phyloP scores from a whole-genome alignment of 1,284 basidiomycete species.

The Cutaneotrichosporon mucoides region DNA sequence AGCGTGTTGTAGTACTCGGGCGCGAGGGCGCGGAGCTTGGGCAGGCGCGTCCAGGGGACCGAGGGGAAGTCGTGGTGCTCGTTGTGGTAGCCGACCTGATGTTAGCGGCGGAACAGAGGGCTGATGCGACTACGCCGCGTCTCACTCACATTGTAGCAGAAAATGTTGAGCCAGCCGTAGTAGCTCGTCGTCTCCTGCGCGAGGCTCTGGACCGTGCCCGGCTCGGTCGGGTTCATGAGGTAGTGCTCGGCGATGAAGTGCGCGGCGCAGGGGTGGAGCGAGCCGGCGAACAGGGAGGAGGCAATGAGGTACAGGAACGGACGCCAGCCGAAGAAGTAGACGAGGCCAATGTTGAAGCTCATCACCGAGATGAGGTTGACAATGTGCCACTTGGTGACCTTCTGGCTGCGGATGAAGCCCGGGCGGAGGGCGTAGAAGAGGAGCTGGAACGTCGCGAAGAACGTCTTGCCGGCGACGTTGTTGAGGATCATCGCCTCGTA shows the following conservation, averaged over 20 bases:
- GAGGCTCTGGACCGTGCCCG: slow-evolving; percentile 30
- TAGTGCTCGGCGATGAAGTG: slow-evolving; percentile 99
- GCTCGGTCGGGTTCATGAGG: slow-evolving; percentile 63
- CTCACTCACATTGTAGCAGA: slow-evolving; percentile 83
- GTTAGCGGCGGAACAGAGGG: background rate
- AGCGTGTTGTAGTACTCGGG: slow-evolving; percentile 89
- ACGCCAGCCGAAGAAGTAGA: slow-evolving; percentile 60
- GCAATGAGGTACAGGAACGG: slow-evolving; percentile 78
- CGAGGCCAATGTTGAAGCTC: slow-evolving; percentile 65
- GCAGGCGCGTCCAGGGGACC: slow-evolving; percentile 91
- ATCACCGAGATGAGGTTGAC: slow-evolving; percentile 71
- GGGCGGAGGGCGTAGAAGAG: slow-evolving; percentile 96
- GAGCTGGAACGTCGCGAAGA: slow-evolving; percentile 99
- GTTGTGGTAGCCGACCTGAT: slow-evolving; percentile 91
- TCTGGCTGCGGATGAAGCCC: slow-evolving; percentile 84
- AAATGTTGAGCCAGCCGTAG: slow-evolving; percentile 83
- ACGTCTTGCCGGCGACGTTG: slow-evolving; percentile 95
- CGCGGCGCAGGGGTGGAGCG: slow-evolving; percentile 88
- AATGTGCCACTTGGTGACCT: slow-evolving; percentile 75
- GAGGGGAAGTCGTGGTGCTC: slow-evolving; percentile 99
- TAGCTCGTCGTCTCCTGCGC: slow-evolving; percentile 94
- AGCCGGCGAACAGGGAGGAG: slow-evolving; percentile 91
- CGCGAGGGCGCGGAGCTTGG: slow-evolving; percentile 72
- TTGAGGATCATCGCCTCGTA: slow-evolving; percentile 81
- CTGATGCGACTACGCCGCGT: too few species aligned